Evolutionary conservation across 805 yeast species (phyloP), one percentile per base, ranked within the genome.

Genomic region (Lipomyces spencermartinsiae): DNA sequence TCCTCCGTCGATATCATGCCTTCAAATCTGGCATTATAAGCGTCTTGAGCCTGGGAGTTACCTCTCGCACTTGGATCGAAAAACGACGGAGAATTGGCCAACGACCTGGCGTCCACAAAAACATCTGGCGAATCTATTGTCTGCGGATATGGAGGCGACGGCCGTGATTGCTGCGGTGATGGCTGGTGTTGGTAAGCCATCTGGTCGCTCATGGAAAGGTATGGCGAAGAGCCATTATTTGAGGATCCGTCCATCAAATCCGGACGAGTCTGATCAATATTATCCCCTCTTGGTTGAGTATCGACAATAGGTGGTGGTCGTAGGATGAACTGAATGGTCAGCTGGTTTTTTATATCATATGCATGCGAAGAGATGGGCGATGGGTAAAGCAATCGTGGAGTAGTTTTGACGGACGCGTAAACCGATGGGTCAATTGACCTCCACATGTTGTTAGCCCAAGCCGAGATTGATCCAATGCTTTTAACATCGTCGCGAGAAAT

Each of bases 141-240:
- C 22, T 43, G 49, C 49, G 49, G 49, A n/a, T 43, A 43, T n/a
- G 49, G 49, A 16, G 49, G n/a, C 22, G 49, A 43, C 22, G 49
- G 16, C 49, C 49, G 49, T 43, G 49, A 43, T 16, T 43, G 49
- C 7, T 16, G 49, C 49, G 49, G 22, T 16, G 22, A 43, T 6
- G n/a, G 49, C 49, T 43, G 49, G 49, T 43, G n/a, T 2, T 43
- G 22, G 7, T 43, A 16, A 22, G 22, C 49, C 22, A 43, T n/a
- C 22, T 43, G 49, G 49, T 43, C n/a, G 49, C n/a, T 43, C 16
- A 43, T 43, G 10, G 49, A 19, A 43, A 43, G 16, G n/a, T 43
- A 43, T 43, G 49, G 49, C 49, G 49, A 43, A 43, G 25, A 43
- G 49, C 49, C 49, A 43, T 43, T 43, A 16, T 43, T n/a, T n/a